These are phyloP conservation scores for Cylindrotheca closterium DNA, from an alignment of 108 stramenopile genomes.

Conservation along the genomic window DNA sequence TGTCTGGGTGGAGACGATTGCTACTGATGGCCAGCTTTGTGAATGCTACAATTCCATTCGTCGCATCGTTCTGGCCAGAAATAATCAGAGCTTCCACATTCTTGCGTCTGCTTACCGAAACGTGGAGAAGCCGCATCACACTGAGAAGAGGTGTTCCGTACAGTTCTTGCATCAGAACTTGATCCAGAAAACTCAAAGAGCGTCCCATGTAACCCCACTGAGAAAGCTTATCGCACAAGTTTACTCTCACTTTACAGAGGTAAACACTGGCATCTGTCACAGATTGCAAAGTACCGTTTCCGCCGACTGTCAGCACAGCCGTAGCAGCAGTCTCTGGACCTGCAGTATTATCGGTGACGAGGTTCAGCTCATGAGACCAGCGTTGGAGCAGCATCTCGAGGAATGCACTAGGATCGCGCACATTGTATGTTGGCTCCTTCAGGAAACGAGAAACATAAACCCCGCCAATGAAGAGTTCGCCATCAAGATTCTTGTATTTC, in stretches of 20 bases:
- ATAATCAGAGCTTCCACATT: conserved; percentile 56
- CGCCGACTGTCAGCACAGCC: conserved; percentile 14
- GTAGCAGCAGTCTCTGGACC: not conserved
- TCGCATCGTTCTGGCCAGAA: conserved; percentile 26
- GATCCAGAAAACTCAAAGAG: conserved; percentile 34
- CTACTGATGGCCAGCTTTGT: conserved; percentile 33
- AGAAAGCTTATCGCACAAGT: conserved; percentile 59
- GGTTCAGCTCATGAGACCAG: conserved; percentile 58
- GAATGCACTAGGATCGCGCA: conserved; percentile 71
- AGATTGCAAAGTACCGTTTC: conserved; percentile 41
- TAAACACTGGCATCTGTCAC: conserved; percentile 65
- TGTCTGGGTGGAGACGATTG: conserved; percentile 46
- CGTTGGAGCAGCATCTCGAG: conserved; percentile 55
- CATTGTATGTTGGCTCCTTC: conserved; percentile 80
- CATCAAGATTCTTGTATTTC: conserved; percentile 50
- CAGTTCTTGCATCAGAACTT: conserved; percentile 22
- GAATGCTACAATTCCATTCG: conserved; percentile 45
- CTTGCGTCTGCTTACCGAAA: conserved; percentile 37
- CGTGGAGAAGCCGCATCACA: conserved; percentile 57
- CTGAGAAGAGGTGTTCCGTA: conserved; percentile 48
- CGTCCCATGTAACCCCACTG: conserved; percentile 60
- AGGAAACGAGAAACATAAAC: conserved; percentile 77
- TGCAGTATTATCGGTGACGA: conserved; percentile 22
- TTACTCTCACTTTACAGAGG: conserved; percentile 50
- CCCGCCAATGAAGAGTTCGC: conserved; percentile 72